Conservation (phyloP, 2,329 filamentous ascomycete genomes). For the Sodiomyces alkalinus region DNA sequence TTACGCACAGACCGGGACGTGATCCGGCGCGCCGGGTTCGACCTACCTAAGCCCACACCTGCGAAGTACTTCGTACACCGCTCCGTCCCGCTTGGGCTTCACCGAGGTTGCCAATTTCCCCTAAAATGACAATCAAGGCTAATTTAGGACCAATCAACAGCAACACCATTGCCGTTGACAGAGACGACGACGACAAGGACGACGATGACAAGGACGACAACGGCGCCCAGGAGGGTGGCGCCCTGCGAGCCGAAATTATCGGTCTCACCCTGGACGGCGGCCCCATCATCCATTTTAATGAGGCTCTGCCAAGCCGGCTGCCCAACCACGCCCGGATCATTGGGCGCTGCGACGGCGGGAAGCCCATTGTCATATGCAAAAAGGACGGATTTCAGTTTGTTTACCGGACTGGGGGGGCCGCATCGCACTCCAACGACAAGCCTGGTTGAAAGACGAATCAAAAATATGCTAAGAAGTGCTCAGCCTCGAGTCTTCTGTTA, state of each 20-base stretch:
- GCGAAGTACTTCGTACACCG: too few species aligned
- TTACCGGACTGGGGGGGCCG: slow-evolving; percentile 8
- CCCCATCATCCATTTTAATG: slow-evolving; percentile 27
- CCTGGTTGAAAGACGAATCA: too few species aligned
- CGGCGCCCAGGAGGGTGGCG: slow-evolving; percentile 13
- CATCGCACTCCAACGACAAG: too few species aligned
- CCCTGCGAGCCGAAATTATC: slow-evolving; percentile 22
- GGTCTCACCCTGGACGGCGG: slow-evolving; percentile 29
- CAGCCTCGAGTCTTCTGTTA: too few species aligned
- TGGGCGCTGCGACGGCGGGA: slow-evolving; percentile 17
- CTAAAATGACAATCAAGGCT: slow-evolving; percentile 7
- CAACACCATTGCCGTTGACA: slow-evolving; percentile 18
- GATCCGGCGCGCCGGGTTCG: too few species aligned
- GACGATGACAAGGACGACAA: slow-evolving; percentile 17
- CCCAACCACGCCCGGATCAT: slow-evolving; percentile 19
- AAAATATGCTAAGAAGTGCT: slow-evolving; percentile 1
- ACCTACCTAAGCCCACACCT: too few species aligned
- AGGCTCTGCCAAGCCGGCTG: slow-evolving; percentile 16
- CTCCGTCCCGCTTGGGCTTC: too few species aligned
- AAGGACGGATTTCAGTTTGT: slow-evolving; percentile 19
- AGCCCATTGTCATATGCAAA: slow-evolving; percentile 23
- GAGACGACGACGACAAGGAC: slow-evolving; percentile 15
- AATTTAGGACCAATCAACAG: too few species aligned
- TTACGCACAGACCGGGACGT: too few species aligned
- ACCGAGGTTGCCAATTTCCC: slow-evolving; percentile 7